Evolutionary conservation across 192 early-diverging fungal genomes (phyloP).

Genomic region (Jimgerdemannia flammicorona): DNA sequence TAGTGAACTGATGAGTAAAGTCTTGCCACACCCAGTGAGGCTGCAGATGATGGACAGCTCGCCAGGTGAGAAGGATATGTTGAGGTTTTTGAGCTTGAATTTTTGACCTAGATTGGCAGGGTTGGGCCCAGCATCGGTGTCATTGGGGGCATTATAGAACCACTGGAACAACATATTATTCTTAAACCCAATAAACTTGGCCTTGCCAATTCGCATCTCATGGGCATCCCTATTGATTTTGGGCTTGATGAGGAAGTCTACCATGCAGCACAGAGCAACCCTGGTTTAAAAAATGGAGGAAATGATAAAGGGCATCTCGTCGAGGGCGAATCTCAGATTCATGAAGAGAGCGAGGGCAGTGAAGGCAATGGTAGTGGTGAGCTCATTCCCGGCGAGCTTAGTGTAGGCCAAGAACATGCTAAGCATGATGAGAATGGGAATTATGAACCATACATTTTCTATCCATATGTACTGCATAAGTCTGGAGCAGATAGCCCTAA

Average conservation of each 20-base stretch:
- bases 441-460: slow-evolving; percentile 48
- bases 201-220: slow-evolving; percentile 28
- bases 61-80: slow-evolving; percentile 61
- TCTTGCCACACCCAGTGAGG: slow-evolving; percentile 88
- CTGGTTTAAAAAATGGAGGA: slow-evolving; percentile 53
- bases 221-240: slow-evolving; percentile 52
- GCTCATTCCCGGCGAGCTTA: slow-evolving; percentile 47
- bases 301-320: slow-evolving; percentile 57
- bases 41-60: slow-evolving; percentile 80
- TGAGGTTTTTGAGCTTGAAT: slow-evolving; percentile 62
- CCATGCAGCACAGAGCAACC: slow-evolving; percentile 68
- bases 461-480: slow-evolving; percentile 55
- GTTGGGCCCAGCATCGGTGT: slow-evolving; percentile 1
- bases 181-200: slow-evolving; percentile 56
- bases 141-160: slow-evolving; percentile 15
- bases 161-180: slow-evolving; percentile 64
- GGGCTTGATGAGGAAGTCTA: slow-evolving; percentile 68
- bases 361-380: slow-evolving; percentile 66
- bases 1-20: slow-evolving; percentile 72
- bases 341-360: slow-evolving; percentile 70
- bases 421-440: slow-evolving; percentile 60
- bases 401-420: slow-evolving; percentile 59
- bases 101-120: slow-evolving; percentile 13
- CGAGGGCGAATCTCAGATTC: slow-evolving; percentile 64
- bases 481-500: slow-evolving; percentile 45